Evolutionary conservation across 352 stramenopile species (phyloP).

Genomic region (Phytophthora constricta): DNA sequence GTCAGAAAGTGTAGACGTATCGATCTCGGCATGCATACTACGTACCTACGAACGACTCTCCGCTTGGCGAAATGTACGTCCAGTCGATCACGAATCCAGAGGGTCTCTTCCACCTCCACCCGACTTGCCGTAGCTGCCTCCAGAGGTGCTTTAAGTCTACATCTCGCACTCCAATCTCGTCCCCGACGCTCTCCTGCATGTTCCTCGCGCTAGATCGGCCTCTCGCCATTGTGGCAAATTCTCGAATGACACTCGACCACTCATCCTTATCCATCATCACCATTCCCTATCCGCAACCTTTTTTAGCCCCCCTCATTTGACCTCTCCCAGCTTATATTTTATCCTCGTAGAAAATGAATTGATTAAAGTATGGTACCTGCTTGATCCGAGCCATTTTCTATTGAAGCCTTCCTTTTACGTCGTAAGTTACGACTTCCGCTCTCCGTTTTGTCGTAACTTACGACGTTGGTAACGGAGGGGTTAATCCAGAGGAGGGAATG

Average conservation of each 20-base stretch:
- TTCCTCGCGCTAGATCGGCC: background rate
- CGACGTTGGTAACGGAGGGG: too few species aligned
- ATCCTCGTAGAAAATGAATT: background rate
- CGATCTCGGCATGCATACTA: too few species aligned
- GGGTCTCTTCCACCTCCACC: background rate
- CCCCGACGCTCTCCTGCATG: too few species aligned
- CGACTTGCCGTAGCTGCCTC: background rate
- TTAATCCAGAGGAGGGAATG: too few species aligned
- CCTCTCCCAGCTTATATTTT: conserved; percentile 10
- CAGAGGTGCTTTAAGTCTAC: conserved; percentile 4
- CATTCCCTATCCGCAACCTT: too few species aligned
- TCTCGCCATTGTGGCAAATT: conserved; percentile 5
- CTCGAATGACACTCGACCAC: background rate
- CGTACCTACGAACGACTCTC: too few species aligned
- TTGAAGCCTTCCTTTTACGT: background rate
- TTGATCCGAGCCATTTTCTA: background rate
- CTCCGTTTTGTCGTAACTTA: background rate
- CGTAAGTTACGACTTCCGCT: conserved; percentile 1
- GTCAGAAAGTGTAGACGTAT: too few species aligned
- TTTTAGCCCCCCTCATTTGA: too few species aligned
- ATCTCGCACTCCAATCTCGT: too few species aligned
- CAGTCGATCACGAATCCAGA: too few species aligned
- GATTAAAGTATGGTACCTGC: background rate
- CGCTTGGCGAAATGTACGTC: too few species aligned
- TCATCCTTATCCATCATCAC: background rate